These are phyloP conservation scores for Rhodosorus marinus DNA, from an alignment of 23 red algal genomes.

Conservation along the genomic window DNA sequence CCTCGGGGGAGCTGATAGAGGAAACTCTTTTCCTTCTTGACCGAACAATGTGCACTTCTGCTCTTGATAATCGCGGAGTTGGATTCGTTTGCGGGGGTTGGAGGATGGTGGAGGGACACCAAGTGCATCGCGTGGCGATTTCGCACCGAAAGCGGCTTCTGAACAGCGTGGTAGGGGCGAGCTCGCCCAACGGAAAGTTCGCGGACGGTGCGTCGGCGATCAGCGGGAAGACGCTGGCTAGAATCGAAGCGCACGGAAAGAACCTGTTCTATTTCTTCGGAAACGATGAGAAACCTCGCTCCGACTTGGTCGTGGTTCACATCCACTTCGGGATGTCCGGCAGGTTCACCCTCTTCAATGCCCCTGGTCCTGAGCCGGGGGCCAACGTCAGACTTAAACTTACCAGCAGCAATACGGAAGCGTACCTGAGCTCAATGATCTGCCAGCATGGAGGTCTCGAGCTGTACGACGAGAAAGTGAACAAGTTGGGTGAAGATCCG, in stretches of 20 bases:
- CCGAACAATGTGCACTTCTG: too few species aligned
- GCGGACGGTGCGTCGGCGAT: constrained; percentile 1
- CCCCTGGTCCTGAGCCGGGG: neutral
- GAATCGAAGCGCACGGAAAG: constrained; percentile 7
- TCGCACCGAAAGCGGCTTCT: constrained; percentile 6
- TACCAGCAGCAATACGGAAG: neutral
- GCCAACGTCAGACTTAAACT: constrained; percentile 2
- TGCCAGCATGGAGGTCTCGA: neutral
- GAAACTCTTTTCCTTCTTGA: too few species aligned
- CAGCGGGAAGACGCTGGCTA: neutral
- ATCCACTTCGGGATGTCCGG: constrained; percentile 14
- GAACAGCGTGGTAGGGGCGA: neutral
- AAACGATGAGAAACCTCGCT: neutral
- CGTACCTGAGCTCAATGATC: neutral
- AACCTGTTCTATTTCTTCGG: constrained; percentile 14
- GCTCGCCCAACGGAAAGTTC: constrained; percentile 11
- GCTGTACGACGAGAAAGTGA: neutral
- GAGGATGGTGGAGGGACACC: constrained; percentile 12
- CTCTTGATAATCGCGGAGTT: too few species aligned
- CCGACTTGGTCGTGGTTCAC: constrained; percentile 1
- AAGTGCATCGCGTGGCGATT: constrained; percentile 1
- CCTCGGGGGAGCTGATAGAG: too few species aligned
- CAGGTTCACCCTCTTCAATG: neutral
- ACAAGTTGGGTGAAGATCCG: constrained; percentile 5
- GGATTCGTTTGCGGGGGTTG: too few species aligned